phyloP scores from a whole-genome alignment of 139 green algal species.

The Eudorina sp. region DNA sequence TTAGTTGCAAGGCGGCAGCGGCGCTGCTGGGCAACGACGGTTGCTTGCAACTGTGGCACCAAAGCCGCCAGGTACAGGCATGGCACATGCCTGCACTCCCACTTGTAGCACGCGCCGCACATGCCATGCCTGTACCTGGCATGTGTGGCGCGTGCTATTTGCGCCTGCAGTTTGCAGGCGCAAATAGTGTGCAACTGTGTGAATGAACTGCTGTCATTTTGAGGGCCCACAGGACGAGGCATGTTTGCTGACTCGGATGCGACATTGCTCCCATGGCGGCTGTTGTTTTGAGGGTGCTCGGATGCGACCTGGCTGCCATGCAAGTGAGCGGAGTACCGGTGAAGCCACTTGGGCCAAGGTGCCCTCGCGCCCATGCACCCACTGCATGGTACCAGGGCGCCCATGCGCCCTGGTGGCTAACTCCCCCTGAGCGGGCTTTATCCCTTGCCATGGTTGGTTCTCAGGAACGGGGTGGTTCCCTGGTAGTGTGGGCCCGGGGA shows the following conservation, averaged over 20 bases:
- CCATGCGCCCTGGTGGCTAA: too few relatives aligned
- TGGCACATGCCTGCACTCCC: too few relatives aligned
- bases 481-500: too few relatives aligned
- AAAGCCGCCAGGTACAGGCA: too few relatives aligned
- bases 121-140: too few relatives aligned
- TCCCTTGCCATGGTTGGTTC: too few relatives aligned
- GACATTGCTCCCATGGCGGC: slow-evolving; percentile 5
- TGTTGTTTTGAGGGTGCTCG: slow-evolving; percentile 8
- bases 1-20: slow-evolving; percentile 9
- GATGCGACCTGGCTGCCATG: slow-evolving; percentile 15
- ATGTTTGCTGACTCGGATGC: slow-evolving; percentile 16
- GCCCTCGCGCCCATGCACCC: too few relatives aligned
- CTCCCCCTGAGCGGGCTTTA: too few relatives aligned
- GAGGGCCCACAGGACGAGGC: not conserved
- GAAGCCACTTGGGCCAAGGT: slow-evolving; percentile 15
- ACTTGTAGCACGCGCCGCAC: too few relatives aligned
- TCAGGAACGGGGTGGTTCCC: too few relatives aligned
- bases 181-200: slow-evolving; percentile 16
- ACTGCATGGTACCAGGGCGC: too few relatives aligned
- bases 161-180: not conserved
- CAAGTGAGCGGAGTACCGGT: slow-evolving; percentile 11
- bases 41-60: slow-evolving; percentile 21
- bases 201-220: slow-evolving; percentile 12
- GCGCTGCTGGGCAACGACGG: slow-evolving; percentile 8
- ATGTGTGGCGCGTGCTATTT: not conserved